Base-by-base conservation (phyloP, 1,284 basidiomycete genomes). In the Ustilago crameri region DNA sequence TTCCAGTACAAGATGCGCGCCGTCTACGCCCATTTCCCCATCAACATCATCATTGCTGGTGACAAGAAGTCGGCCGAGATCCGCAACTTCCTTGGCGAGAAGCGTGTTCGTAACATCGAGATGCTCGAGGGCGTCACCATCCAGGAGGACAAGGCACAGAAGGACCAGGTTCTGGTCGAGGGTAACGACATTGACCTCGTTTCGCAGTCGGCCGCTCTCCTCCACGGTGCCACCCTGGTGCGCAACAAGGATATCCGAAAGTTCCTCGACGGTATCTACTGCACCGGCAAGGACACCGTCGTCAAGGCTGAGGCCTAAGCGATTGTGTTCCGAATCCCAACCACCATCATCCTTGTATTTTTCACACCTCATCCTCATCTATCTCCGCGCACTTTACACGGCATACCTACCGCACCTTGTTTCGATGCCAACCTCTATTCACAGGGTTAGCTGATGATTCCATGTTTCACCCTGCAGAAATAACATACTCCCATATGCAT, bases 1-100 rank as follows among this genome's bases (percentile, higher is more conserved):
- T 98, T 98, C 91, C 90, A 91, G 84, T 99, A 99, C 90, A 98
- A 98, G 91, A 83, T 84, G 82, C 78, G 84, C 53, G 79, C 95
- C 37, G 96, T 98, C 63, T 99, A 98, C 85, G 96, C 96, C 83
- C 96, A 99, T 89, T 99, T 99, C 89, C 96, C 96, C 75, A 97
- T 99, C 89, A 98, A 99, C 88, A 91, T 93, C 85, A 98, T 98
- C 85, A 93, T 98, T 84, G 90, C 91, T 85, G 90, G 91, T 43
- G 86, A 87, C 79, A 93, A 93, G 61, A 84, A 84, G 56, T 87
- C 90, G 53, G 86, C 97, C 64, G 95, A 98, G 86, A 98, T 99
- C 87, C 91, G 97, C 82, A 98, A 98, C 88, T 98, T 98, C 88
- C 88, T 96, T 84, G 93, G 95, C 79, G 92, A 93, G 88, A 94